Conservation (phyloP, 768 basidiomycete genomes). For the Termitomyces eurrhizus region DNA sequence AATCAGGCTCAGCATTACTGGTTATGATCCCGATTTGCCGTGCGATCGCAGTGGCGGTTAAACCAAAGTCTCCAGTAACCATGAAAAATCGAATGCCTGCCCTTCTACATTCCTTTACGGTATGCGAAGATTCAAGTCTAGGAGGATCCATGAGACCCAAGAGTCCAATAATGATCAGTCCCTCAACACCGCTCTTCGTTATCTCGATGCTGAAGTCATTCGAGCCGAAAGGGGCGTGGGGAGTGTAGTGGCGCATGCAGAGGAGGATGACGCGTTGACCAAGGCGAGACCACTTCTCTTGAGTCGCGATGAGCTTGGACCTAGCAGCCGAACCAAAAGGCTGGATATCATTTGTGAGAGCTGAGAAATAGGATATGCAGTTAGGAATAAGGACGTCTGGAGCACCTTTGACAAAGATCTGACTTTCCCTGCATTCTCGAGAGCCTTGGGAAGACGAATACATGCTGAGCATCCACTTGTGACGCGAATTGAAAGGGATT, state of each 20-base stretch:
- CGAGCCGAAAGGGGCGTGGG: slow-evolving; percentile 14
- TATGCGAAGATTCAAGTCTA: slow-evolving; percentile 38
- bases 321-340: slow-evolving; percentile 21
- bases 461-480: slow-evolving; percentile 57
- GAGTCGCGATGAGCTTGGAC: slow-evolving; percentile 19
- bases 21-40: slow-evolving; percentile 39
- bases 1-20: slow-evolving; percentile 21
- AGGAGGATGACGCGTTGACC: slow-evolving; percentile 56
- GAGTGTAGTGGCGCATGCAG: slow-evolving; percentile 26
- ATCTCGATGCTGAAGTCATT: slow-evolving; percentile 27
- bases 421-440: slow-evolving; percentile 12
- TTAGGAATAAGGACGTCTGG: slow-evolving; percentile 48
- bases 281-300: slow-evolving; percentile 39
- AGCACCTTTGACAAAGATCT: slow-evolving; percentile 52
- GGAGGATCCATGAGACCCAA: slow-evolving; percentile 55
- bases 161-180: slow-evolving; percentile 45
- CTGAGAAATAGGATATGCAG: slow-evolving; percentile 23
- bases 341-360: slow-evolving; percentile 13
- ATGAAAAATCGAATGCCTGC: slow-evolving; percentile 54
- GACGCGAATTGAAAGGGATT: slow-evolving; percentile 46
- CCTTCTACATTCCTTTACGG: slow-evolving; percentile 41
- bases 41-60: slow-evolving; percentile 49
- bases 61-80: slow-evolving; percentile 53
- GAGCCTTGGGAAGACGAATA: slow-evolving; percentile 10
- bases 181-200: slow-evolving; percentile 30